Base-by-base conservation (phyloP, 2,329 filamentous ascomycete species). In the Berkeleyomyces rouxiae region DNA sequence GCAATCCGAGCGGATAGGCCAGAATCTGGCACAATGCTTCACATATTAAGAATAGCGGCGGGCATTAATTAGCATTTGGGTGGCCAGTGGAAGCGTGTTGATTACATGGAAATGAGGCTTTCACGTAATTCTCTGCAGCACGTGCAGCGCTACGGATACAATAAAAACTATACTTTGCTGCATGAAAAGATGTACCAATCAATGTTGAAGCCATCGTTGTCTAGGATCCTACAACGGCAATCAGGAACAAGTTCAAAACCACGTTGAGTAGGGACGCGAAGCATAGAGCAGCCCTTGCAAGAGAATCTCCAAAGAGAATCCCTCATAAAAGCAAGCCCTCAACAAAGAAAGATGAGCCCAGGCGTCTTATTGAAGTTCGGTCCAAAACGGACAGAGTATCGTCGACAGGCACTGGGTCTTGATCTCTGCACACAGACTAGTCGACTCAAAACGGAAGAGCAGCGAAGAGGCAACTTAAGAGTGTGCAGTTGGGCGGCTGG, bases 401-500 rank as follows among this genome's bases (percentile, higher is more conserved):
- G 73, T 71, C 74, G 74, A 72, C 68, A 68, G 70, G 33, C 70
- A 68, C 68, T 72, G 74, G 74, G 75, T 72, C 61, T 82, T 75
- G 64, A 81, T 96, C 79, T 96, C 79, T 88, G 90, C 90, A 95
- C 87, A 85, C 83, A 88, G 90, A 96, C 90, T 93, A 85, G 91
- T 93, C 85, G 86, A 84, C 88, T 90, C 83, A 82, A 84, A 85
- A 92, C 82, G 82, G 87, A 80, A 76, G 77, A 82, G 79, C 71
- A 78, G 78, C 75, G 76, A 83, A 81, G 82, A 90, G 89, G 82
- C 88, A 95, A 93, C 90, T 96, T 87, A 96, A 95, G 86, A 87
- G 88, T 86, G 87, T 92, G 90, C 90, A 87, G 73, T 69, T 36
- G 7, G 23, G 23, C 23, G 23, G 23, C 23, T 23, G 2, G 23